Evolutionary conservation across 768 basidiomycete genomes (phyloP).

Genomic region (Kwoniella shandongensis): DNA sequence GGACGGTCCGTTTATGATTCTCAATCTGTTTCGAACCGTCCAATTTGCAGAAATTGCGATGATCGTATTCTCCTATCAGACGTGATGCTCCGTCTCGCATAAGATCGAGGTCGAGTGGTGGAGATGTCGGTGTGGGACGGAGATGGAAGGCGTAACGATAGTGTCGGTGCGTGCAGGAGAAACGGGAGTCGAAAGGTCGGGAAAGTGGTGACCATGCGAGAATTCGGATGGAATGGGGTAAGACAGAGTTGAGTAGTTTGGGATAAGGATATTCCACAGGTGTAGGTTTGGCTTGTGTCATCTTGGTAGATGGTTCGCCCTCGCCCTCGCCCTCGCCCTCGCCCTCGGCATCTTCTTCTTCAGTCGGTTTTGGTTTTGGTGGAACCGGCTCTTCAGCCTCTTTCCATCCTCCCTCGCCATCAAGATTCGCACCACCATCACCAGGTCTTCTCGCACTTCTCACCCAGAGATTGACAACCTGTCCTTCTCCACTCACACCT

Average conservation of each 20-base stretch:
- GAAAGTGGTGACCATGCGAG: constrained; percentile 91
- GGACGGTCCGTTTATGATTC: constrained; percentile 68
- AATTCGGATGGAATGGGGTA: constrained; percentile 85
- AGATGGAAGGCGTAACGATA: constrained; percentile 95
- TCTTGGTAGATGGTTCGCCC: neutral
- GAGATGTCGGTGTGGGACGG: constrained; percentile 48
- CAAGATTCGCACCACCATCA: constrained; percentile 36
- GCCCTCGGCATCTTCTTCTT: neutral
- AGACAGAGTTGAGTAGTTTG: constrained; percentile 75
- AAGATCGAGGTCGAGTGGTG: constrained; percentile 63
- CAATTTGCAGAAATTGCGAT: constrained; percentile 90
- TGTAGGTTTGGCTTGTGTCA: neutral
- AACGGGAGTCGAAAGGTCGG: constrained; percentile 77
- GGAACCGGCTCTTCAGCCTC: constrained; percentile 13
- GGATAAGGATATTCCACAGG: constrained; percentile 71
- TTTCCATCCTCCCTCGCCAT: constrained; percentile 28
- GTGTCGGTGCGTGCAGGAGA: constrained; percentile 79
- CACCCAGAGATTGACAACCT: constrained; percentile 89
- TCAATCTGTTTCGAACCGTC: constrained; percentile 89
- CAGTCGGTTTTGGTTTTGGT: constrained; percentile 7
- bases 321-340: constrained; percentile 1
- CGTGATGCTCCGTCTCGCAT: constrained; percentile 74
- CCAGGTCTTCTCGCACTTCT: constrained; percentile 59
- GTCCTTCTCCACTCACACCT: constrained; percentile 90
- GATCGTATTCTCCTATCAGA: constrained; percentile 88